Conservation (phyloP, 2,329 filamentous ascomycete species). For the Penicillium verrucosum region DNA sequence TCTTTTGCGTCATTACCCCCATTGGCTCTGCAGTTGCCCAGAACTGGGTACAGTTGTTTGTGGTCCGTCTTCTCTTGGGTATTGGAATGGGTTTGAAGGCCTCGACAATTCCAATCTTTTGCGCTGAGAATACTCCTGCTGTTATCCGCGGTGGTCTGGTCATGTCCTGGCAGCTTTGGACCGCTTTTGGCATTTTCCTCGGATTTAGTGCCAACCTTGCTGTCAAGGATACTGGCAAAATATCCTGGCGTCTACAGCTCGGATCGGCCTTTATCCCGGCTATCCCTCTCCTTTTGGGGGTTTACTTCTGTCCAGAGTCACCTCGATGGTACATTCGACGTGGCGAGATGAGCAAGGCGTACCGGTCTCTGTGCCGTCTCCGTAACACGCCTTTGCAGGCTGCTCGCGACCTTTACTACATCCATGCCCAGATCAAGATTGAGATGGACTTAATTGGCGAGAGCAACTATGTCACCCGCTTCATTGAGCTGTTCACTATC, state of each 20-base stretch:
- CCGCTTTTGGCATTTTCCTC: conserved; percentile 63
- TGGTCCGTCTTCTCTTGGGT: conserved; percentile 57
- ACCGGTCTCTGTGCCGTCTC: conserved; percentile 55
- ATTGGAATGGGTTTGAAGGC: conserved; percentile 61
- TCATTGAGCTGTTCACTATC: conserved; percentile 52
- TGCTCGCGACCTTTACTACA: conserved; percentile 61
- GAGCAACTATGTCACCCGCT: conserved; percentile 60
- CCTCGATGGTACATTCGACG: conserved; percentile 68
- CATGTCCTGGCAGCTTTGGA: conserved; percentile 55
- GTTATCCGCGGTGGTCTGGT: conserved; percentile 56
- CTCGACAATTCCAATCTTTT: conserved; percentile 56
- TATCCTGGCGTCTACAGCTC: conserved; percentile 63
- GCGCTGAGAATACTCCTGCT: conserved; percentile 56
- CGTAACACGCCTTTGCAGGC: conserved; percentile 60
- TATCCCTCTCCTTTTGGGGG: conserved; percentile 55
- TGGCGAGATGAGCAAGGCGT: conserved; percentile 59
- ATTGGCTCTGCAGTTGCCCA: conserved; percentile 64
- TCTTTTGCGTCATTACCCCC: conserved; percentile 65
- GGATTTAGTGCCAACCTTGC: conserved; percentile 64
- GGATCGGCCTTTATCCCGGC: conserved; percentile 65
- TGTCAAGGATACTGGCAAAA: conserved; percentile 57
- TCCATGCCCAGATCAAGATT: conserved; percentile 51
- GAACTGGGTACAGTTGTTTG: conserved; percentile 57
- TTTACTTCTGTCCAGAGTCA: conserved; percentile 63
- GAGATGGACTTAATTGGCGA: conserved; percentile 43